Base-by-base conservation (phyloP, 75 land plant genomes). In the Azolla pinnata region DNA sequence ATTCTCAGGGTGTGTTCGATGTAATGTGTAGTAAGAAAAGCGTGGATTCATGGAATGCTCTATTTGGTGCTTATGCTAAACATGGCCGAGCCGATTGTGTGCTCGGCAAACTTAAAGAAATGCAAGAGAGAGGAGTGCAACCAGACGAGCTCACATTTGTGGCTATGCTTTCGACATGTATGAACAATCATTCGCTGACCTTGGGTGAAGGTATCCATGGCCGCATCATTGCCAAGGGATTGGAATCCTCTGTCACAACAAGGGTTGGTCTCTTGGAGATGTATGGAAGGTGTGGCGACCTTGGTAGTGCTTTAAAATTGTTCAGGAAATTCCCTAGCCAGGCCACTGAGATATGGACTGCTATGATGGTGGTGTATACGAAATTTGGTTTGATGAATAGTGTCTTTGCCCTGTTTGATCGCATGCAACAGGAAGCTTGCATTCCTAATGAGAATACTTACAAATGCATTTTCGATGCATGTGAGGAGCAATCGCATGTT, bases 191-290 rank as follows among this genome's bases (percentile, higher is more conserved):
- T 29, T 69, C 75, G 44, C 58, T 78, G 17, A 77, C 72, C 49
- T 23, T 68, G 1, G 85, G 85, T 21, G 69, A 68, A 42, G 71
- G 74, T 79, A 78, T 83, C 16, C 79, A 83, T 48, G 59, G 57
- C 25, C 75, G 66, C 26, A 28, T 63, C 0, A 67, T 67, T 9
- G 77, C 54, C 63, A 72, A 65, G 2, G 57, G 67, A 23, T 63
- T 78, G 17, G 59, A 68, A 30, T 7, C 32, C 33, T 40, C 1
- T 59, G 47, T 61, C 20, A 51, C 63, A 46, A 61, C 52, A 27
- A 33, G 51, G 17, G 21, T 61, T 28, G 63, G 44, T 45, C 29
- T 26, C 23, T n/a, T n/a, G n/a, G n/a, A n/a, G n/a, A 61, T 61
- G 63, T 61, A 61, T 32, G 33, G 52, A 44, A 61, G 45, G 29